These are phyloP conservation scores for Tulasnella sp. DNA, from an alignment of 768 basidiomycete genomes.

Conservation along the genomic window DNA sequence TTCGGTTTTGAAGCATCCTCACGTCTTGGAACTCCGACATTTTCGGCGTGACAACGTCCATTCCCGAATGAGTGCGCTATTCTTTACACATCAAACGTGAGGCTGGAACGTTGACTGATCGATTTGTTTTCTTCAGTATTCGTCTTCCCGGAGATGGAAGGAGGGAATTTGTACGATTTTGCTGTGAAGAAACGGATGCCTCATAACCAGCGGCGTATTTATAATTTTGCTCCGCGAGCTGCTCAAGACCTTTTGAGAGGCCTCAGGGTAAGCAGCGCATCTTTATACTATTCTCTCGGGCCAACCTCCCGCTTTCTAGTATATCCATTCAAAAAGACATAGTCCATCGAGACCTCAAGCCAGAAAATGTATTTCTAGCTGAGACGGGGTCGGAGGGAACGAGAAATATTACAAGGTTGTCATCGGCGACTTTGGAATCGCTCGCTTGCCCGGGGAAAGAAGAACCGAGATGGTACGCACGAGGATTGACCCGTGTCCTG, in stretches of 20 bases:
- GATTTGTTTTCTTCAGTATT: neutral
- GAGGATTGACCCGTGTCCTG: neutral
- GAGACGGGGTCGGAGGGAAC: neutral
- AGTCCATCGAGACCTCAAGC: neutral
- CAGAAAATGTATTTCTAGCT: neutral
- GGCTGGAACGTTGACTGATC: too few relatives aligned
- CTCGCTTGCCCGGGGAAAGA: neutral
- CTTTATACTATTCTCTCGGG: neutral
- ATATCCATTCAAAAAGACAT: neutral
- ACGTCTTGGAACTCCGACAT: neutral
- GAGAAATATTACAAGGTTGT: neutral
- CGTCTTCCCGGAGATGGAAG: neutral
- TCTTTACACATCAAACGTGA: too few relatives aligned
- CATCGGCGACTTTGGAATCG: neutral
- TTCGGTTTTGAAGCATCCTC: neutral
- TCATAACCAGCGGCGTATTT: neutral
- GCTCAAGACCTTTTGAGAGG: neutral
- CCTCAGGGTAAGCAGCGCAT: neutral
- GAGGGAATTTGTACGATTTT: neutral
- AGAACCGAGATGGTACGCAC: neutral
- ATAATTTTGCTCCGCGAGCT: neutral
- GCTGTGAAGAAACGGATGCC: neutral
- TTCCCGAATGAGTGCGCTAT: neutral
- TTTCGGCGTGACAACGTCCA: neutral
- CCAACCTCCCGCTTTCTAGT: neutral